Base-by-base conservation (phyloP, 345 rosid species). In the Streptanthus diversifolius region DNA sequence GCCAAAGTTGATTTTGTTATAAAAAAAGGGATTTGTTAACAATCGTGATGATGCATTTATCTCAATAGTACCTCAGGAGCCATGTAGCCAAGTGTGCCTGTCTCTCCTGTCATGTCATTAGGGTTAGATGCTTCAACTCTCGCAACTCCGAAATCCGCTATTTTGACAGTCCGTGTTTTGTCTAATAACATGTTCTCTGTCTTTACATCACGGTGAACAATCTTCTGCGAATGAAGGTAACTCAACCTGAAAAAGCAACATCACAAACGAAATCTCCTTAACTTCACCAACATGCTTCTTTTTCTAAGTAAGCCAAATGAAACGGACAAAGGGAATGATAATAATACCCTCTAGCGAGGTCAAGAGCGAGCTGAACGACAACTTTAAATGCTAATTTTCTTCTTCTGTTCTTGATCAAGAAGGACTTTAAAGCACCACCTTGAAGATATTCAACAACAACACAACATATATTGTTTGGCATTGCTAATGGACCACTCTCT, bases 81-180 rank as follows among this genome's bases (percentile, higher is more conserved):
- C 99, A 95, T 95, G 81, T 95, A 95, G 57, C 99, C 99, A 40
- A 95, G 92, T 35, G 99, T 95, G 52, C 99, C 99, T 25, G 99
- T 95, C 82, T 95, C 99, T 68, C 99, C 99, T 14, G 99, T 95
- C 99, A 95, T 95, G 75, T 95, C 99, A 77, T 86, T 92, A 55
- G 99, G 97, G 82, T 95, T 95, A 52, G 99, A 95, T 51, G 98
- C 99, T 80, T 95, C 99, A 32, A 95, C 96, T 51, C 99, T 92
- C 33, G 98, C 99, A 69, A 95, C 99, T 66, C 99, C 99, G 12
- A 95, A 95, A 80, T 95, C 99, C 5, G 98, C 99, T 33, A 92
- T 92, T 79, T 95, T 95, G 10, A 95, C 84, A 0, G 89, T 87
- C 10, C 99, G 85, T 1, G 84, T 73, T 81, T 86, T 95, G 84